Base-by-base conservation (phyloP, 2,329 filamentous ascomycete genomes). In the Colletotrichum tanaceti region DNA sequence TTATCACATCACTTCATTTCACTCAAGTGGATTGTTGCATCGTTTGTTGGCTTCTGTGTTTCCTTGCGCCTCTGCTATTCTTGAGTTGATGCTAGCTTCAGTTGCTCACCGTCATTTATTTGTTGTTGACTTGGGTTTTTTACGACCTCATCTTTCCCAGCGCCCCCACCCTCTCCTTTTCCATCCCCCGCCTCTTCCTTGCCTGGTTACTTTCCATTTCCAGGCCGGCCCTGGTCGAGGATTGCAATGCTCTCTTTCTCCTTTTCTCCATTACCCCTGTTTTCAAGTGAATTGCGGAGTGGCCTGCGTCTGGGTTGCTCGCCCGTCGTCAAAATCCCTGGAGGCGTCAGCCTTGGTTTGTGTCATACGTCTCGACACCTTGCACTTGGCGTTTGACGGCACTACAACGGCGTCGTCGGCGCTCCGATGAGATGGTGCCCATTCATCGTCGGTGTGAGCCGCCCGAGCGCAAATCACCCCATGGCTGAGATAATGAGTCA, bases 401-500 rank as follows among this genome's bases (percentile, higher is more conserved):
- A 20, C 32, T 35, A 35, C n/a, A 32, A 39, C 60, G 41, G 53
- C 38, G n/a, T 38, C 59, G 38, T 38, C 47, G 22, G 35, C 32
- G 20, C 44, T 10, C 22, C 22, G 18, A 49, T 14, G 38, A 53
- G 20, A 39, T 41, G 13, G 22, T 38, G n/a, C 32, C 60, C 14
- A 16, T 49, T 57, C 38, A 20, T 16, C 20, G 44, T 38, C 20
- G 32, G 13, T 35, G 46, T 22, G 28, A 58, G 52, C 44, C 20
- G 22, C 43, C 52, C 35, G 5, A 50, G 43, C 9, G 16, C n/a
- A 20, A n/a, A 7, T 7, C 22, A 35, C 49, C 18, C n/a, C 9
- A n/a, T 46, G 49, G 55, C 32, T 43, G 59, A 35, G n/a, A 35
- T 11, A 22, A 46, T 20, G 58, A 50, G 43, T 44, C 47, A 63